These are phyloP conservation scores for Sutorius eximius DNA, from an alignment of 1,284 basidiomycete species.

Conservation along the genomic window DNA sequence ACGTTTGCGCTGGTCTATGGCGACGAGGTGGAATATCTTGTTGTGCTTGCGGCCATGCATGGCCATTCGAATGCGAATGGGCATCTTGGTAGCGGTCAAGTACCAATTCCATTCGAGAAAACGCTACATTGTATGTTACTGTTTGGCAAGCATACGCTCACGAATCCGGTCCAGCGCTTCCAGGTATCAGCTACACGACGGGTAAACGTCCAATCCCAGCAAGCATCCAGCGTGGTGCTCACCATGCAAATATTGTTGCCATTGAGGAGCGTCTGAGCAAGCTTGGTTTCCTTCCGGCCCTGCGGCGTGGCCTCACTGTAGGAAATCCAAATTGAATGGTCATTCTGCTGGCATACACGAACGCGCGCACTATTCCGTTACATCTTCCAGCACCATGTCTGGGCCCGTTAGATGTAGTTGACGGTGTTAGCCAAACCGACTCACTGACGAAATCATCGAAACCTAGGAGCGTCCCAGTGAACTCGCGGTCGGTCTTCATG, in stretches of 20 bases:
- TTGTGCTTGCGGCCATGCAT: slow-evolving; percentile 80
- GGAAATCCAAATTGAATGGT: slow-evolving; percentile 14
- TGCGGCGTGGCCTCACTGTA: slow-evolving; percentile 81
- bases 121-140: slow-evolving; percentile 20
- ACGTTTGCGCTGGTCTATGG: slow-evolving; percentile 71
- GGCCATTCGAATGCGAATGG: slow-evolving; percentile 83
- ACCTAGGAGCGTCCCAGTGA: slow-evolving; percentile 92
- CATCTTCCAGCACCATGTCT: slow-evolving; percentile 99
- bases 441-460: slow-evolving; percentile 99
- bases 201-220: slow-evolving; percentile 3
- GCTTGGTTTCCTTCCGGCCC: slow-evolving; percentile 79
- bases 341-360: not conserved
- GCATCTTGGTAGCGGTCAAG: slow-evolving; percentile 49
- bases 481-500: slow-evolving; percentile 95
- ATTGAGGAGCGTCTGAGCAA: slow-evolving; percentile 92
- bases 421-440: slow-evolving; percentile 42
- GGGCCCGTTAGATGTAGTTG: not conserved
- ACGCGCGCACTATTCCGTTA: slow-evolving; percentile 84
- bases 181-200: slow-evolving; percentile 64
- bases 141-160: slow-evolving; percentile 27
- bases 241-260: slow-evolving; percentile 99
- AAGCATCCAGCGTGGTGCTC: slow-evolving; percentile 22
- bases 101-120: not conserved
- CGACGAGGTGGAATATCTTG: slow-evolving; percentile 87
- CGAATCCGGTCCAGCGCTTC: slow-evolving; percentile 69